Evolutionary conservation across 345 rosid genomes (phyloP), one percentile per base, ranked within the genome.

Genomic region (Salix udensis): DNA sequence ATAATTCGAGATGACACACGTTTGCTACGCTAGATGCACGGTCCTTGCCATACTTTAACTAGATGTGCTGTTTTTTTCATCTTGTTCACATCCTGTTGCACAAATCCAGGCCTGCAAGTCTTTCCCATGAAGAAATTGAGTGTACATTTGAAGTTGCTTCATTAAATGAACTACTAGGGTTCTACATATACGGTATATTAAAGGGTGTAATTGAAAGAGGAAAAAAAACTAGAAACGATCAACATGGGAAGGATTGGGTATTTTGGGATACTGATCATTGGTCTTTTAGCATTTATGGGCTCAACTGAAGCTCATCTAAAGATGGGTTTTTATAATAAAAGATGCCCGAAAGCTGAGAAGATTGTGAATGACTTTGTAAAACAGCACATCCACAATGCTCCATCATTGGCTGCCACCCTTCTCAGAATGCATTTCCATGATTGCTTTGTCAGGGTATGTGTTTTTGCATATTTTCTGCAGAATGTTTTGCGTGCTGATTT

Each of bases 361-460:
- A 90, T 88, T 48, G 86, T 89, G 39, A 80, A 21, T 10, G 91
- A 85, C n/a, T 88, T 68, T 68, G 91, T 93, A 12, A 70, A 86
- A 60, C 8, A 84, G n/a, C 92, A 86, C 78, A 84, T 93, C 76
- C 88, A 85, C 39, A 87, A 80, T 79, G 90, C 89, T 42, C 92
- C 94, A 39, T 90, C 92, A 40, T 65, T 91, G 16, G 94, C 94
- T 3, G 98, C 95, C 3, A 34, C 95, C 28, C 82, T 93, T 67
- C 67, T 91, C 10, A 86, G 98, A 79, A 91, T 88, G 98, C 89
- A 93, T 70, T 93, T 91, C 79, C 98, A 91, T 73, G 95, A 93
- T 73, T 93, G 91, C 82, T 89, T 93, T 36, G 95, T 91, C 61
- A 71, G 91, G 84, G 95, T 91, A 1, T 70, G 73, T 70, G 73